phyloP scores from a whole-genome alignment of 1,139 yeast genomes.

The Meyerozyma carpophila region DNA sequence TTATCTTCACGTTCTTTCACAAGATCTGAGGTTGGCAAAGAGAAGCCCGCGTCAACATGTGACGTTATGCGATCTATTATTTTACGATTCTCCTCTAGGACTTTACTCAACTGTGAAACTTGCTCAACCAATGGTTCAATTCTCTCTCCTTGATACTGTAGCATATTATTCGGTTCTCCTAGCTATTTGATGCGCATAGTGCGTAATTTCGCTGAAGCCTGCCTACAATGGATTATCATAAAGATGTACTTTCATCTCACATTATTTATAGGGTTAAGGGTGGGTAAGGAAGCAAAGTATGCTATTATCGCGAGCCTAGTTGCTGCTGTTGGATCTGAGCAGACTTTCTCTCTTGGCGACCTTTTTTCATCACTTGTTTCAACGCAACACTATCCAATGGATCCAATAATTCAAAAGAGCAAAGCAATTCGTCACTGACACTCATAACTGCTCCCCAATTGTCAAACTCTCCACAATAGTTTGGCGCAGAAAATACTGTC shows the following conservation, averaged over 20 bases:
- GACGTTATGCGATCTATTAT: slow-evolving; percentile 18
- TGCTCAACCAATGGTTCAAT: slow-evolving; percentile 25
- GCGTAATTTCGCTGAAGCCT: too few species aligned
- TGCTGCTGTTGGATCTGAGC: slow-evolving; percentile 35
- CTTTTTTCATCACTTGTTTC: slow-evolving; percentile 88
- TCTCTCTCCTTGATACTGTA: slow-evolving; percentile 25
- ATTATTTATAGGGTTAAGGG: too few species aligned
- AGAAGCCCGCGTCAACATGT: slow-evolving; percentile 19
- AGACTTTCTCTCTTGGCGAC: slow-evolving; percentile 68
- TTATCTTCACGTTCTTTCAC: slow-evolving; percentile 2
- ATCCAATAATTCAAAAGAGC: slow-evolving; percentile 88
- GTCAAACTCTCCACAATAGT: slow-evolving; percentile 97
- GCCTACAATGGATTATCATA: too few species aligned
- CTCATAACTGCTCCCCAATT: slow-evolving; percentile 99
- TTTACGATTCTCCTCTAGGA: slow-evolving; percentile 21
- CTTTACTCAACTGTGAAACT: slow-evolving; percentile 17
- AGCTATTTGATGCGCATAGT: slow-evolving; percentile 18
- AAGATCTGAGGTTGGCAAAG: slow-evolving; percentile 15
- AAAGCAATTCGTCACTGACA: slow-evolving; percentile 84
- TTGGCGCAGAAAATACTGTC: slow-evolving; percentile 94
- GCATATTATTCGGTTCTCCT: neutral
- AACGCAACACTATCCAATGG: slow-evolving; percentile 91
- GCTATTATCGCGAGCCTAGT: neutral
- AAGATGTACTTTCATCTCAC: too few species aligned
- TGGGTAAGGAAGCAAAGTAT: neutral